Evolutionary conservation across 371 early-diverging fungal genomes (phyloP).

Genomic region (Parasitella parasitica): DNA sequence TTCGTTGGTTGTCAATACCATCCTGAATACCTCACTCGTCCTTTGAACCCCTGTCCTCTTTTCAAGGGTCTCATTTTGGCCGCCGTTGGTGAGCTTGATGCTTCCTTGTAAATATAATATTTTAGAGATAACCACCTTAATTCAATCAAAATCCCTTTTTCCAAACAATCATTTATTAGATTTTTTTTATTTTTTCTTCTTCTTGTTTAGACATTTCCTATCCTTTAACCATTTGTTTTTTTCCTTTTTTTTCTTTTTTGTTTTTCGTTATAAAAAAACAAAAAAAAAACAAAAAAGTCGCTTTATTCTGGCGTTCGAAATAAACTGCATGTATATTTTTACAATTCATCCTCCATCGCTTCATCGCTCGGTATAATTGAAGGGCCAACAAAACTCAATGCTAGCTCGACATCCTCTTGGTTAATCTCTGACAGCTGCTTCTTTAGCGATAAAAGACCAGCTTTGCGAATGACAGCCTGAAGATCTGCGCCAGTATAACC

Average conservation of each 20-base stretch:
- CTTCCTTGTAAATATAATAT: slow-evolving; percentile 17
- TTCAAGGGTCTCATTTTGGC: slow-evolving; percentile 94
- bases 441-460: slow-evolving; percentile 63
- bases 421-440: neutral
- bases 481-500: slow-evolving; percentile 84
- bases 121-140: neutral
- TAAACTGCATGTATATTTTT: neutral
- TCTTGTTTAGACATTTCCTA: neutral
- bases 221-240: neutral
- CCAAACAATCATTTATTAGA: neutral
- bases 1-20: slow-evolving; percentile 98
- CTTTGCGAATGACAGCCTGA: slow-evolving; percentile 76
- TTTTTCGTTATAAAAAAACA: too few relatives aligned
- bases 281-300: too few relatives aligned
- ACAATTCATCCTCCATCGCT: neutral
- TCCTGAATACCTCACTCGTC: slow-evolving; percentile 98
- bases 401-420: slow-evolving; percentile 12
- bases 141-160: neutral
- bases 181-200: neutral
- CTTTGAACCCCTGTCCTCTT: slow-evolving; percentile 88
- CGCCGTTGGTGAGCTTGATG: slow-evolving; percentile 55
- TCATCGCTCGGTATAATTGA: slow-evolving; percentile 5
- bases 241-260: neutral
- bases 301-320: neutral
- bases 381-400: slow-evolving; percentile 11